Percentiles rank a stretch among this genome's conserved stretches.
These are phyloP conservation scores for Chlorella sp. DNA, from an alignment of 139 green algal species.

Conservation along the genomic window DNA sequence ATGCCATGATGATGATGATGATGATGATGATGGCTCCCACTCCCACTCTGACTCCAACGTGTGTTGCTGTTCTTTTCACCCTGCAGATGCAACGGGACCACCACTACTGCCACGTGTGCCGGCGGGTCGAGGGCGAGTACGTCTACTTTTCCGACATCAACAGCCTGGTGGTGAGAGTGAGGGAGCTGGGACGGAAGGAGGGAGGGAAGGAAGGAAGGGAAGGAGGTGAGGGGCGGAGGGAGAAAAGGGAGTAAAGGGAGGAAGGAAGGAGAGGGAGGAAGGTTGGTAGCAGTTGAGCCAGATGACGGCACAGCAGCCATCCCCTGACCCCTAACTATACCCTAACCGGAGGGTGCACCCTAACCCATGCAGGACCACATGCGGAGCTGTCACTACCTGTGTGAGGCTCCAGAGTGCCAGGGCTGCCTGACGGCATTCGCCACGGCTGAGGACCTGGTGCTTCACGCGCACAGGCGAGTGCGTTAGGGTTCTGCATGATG, in stretches of 20 bases:
- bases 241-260: too few species aligned
- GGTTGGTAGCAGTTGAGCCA: too few species aligned
- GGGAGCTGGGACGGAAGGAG: too few species aligned
- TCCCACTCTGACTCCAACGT: not conserved
- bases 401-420: conserved; percentile 51
- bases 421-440: conserved; percentile 59
- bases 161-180: conserved; percentile 9
- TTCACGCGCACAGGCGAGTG: conserved; percentile 25
- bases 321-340: too few species aligned
- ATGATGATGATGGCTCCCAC: too few species aligned
- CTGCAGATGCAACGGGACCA: conserved; percentile 40
- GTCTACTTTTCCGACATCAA: conserved; percentile 22
- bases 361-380: conserved; percentile 34
- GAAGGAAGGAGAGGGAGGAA: too few species aligned
- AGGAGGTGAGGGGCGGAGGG: too few species aligned
- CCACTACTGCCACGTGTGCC: conserved; percentile 66
- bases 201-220: too few species aligned
- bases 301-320: too few species aligned
- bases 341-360: too few species aligned
- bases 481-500: too few species aligned
- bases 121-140: conserved; percentile 4
- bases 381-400: conserved; percentile 41
- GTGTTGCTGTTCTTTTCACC: conserved; percentile 39
- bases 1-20: too few species aligned
- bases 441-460: conserved; percentile 52